Base-by-base conservation (phyloP, 2,329 filamentous ascomycete genomes). In the Ceratocystis harringtonii region DNA sequence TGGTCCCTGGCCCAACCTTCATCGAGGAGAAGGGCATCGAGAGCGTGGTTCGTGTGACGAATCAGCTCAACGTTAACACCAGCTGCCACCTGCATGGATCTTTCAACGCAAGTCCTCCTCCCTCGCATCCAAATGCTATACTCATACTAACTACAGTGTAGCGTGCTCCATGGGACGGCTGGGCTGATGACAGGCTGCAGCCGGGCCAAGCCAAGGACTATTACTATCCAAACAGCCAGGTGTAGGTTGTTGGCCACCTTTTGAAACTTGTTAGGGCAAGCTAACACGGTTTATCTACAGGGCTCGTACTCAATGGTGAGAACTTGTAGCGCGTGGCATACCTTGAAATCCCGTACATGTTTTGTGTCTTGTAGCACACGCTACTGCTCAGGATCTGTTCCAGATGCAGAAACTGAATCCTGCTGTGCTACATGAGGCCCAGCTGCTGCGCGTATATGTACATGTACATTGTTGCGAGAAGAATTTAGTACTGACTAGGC, bases 131-230 rank as follows among this genome's bases (percentile, higher is more conserved):
- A 7, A 45, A 10, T 5, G 10, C 10, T 62, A 41, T n/a, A 3
- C 36, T 50, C 22, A 50, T 36, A 32, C 45, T 62, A 41, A 57
- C 61, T 5, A 17, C n/a, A n/a, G 17, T 4, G 15, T 36, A 69
- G 68, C 73, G 75, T 8, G 74, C 77, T 8, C 76, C 76, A 1
- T 70, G 68, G 43, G 70, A 81, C 67, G 80, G 80, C 0, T 83
- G 80, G 80, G 81, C 81, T 1, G 76, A 77, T 58, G 82, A 84
- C 68, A 73, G 76, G n/a, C 79, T 79, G 0, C 61, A 72, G 0
- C 76, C 78, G 0, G 80, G 80, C 0, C 73, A 84, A 69, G 83
- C 79, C 72, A 84, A 85, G 71, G 83, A 84, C 68, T 84, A 85
- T 71, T 85, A 84, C 71, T 85, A 83, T 69, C 81, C 82, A 8